Base-by-base conservation (phyloP, 768 basidiomycete species). In the Xerocomellus amylosporus region DNA sequence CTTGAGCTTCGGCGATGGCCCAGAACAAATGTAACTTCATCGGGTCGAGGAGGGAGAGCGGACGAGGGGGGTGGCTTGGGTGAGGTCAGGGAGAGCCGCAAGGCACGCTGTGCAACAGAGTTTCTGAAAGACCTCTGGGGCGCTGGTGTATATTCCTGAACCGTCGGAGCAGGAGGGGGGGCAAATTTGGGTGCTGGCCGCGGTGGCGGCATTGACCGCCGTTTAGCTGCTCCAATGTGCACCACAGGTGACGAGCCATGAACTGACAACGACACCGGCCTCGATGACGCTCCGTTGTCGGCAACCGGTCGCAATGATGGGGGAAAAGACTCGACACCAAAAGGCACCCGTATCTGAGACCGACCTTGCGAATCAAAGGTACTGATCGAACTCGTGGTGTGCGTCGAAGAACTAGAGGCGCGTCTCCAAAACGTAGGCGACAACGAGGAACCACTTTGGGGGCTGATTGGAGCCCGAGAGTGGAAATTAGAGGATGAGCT, bases 121-220 rank as follows among this genome's bases (percentile, higher is more conserved):
- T 79, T 81, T 49, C 86, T 82, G 70, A 85, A 80, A 14, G 69
- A 58, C 40, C 68, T 73, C 57, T 63, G 68, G 10, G 55, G 46
- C 6, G 60, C 46, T 12, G 57, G 44, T 2, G 36, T 8, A 26
- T 33, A 60, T 44, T 63, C 59, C n/a, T 60, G 64, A 37, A 67
- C 60, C 34, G 58, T 64, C 4, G 88, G 88, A 8, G 87, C 83
- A 45, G 85, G 84, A 14, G 88, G 88, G 15, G 85, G 80, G 7
- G 87, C 86, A 46, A 79, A 78, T 26, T 79, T 85, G 0, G 90
- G 88, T 5, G 85, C 81, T 30, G 89, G 89, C 14, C 86, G 83
- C 28, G 83, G 86, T 17, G 88, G 89, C 4, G 88, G 87, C 67
- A 87, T 79, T 4, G 86, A 88, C 19, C 73, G 63, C 38, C 88